A percentile compares a stretch with the other conserved stretches of the same genome.
Conservation (phyloP, 371 early-diverging fungal species). For the Mucor plumbeus region DNA sequence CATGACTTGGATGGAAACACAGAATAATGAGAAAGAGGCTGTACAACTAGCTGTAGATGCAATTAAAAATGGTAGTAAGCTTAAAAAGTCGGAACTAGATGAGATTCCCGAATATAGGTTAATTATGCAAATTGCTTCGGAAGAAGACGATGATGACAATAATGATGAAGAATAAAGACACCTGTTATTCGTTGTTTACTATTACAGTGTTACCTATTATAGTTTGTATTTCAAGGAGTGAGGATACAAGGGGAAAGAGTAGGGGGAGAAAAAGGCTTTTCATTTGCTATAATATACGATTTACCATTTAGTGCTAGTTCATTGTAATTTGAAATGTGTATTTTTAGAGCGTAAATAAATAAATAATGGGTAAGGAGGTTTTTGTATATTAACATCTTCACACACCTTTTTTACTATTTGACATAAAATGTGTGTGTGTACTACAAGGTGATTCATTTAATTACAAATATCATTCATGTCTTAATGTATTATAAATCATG, state of each 20-base stretch:
- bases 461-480: neutral
- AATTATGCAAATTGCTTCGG: constrained; percentile 34
- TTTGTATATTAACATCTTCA: neutral
- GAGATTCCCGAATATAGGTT: constrained; percentile 41
- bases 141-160: constrained; percentile 7
- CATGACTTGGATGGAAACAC: constrained; percentile 65
- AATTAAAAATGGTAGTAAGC: constrained; percentile 36
- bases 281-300: neutral
- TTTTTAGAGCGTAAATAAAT: constrained; percentile 5
- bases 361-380: neutral
- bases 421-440: neutral
- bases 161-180: neutral
- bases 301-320: neutral
- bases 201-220: neutral
- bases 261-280: neutral
- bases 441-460: neutral
- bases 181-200: too few relatives aligned
- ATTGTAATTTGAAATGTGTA: neutral
- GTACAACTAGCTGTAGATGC: constrained; percentile 41
- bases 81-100: constrained; percentile 26
- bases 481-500: neutral
- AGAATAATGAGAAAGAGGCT: constrained; percentile 48
- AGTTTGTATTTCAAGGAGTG: constrained; percentile 1
- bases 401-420: neutral
- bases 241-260: neutral